Conservation (phyloP, 2,329 filamentous ascomycete species). For the Fusarium xyrophilum region DNA sequence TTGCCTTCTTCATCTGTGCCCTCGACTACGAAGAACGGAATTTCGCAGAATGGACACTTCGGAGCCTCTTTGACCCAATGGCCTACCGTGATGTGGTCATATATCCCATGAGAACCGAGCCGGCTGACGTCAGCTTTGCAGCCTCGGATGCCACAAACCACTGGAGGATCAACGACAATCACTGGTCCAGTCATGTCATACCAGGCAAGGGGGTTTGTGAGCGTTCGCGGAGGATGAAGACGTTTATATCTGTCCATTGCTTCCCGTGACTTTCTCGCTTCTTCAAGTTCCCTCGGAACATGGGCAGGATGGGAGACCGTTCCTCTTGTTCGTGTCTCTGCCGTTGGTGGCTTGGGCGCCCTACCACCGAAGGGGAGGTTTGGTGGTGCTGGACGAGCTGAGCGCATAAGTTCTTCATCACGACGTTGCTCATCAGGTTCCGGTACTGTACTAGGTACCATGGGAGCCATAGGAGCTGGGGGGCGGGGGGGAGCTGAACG, state of each 20-base stretch:
- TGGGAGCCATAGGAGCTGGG: not conserved
- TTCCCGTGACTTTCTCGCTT: not conserved
- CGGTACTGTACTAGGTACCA: not conserved
- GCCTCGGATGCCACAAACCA: conserved; percentile 1
- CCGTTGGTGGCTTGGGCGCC: not conserved
- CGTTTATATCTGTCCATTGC: not conserved
- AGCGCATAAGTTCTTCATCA: not conserved
- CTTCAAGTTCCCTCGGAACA: not conserved
- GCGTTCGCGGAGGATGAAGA: conserved; percentile 12
- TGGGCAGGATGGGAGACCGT: not conserved
- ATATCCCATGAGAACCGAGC: conserved; percentile 12
- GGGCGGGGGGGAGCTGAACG: not conserved
- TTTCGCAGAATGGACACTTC: conserved; percentile 27
- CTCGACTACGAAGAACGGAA: not conserved
- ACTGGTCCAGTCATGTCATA: conserved; percentile 12
- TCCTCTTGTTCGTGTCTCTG: not conserved
- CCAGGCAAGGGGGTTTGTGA: conserved; percentile 24
- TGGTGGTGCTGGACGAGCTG: not conserved
- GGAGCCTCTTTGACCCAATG: not conserved
- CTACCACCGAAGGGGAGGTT: not conserved
- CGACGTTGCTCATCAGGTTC: not conserved
- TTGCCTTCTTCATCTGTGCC: not conserved
- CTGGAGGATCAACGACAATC: conserved; percentile 4
- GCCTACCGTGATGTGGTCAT: conserved; percentile 12
- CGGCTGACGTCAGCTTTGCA: not conserved